Evolutionary conservation across 352 stramenopile genomes (phyloP).

Genomic region (Globisporangium carolinianum): DNA sequence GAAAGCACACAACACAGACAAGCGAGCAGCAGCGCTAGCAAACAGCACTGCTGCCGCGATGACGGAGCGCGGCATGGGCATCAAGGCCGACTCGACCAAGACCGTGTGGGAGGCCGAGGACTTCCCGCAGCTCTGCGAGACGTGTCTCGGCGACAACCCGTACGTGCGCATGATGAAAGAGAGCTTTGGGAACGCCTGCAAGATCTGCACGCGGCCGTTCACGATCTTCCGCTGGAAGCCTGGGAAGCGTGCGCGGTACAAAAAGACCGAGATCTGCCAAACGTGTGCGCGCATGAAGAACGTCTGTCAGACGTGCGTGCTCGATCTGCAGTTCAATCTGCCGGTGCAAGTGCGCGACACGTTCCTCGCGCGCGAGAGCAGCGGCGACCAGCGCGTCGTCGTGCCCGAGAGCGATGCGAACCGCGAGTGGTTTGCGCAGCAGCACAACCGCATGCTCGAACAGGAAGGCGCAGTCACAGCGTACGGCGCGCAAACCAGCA

Average conservation of each 20-base stretch:
- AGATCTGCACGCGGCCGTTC: constrained; percentile 97
- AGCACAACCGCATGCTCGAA: constrained; percentile 88
- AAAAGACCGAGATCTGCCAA: constrained; percentile 98
- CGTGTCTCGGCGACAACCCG: constrained; percentile 97
- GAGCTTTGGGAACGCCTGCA: constrained; percentile 93
- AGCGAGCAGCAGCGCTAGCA: not conserved
- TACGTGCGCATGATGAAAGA: constrained; percentile 99
- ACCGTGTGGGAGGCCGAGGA: constrained; percentile 90
- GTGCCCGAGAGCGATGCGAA: constrained; percentile 93
- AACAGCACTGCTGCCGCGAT: constrained; percentile 19
- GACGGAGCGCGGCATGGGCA: constrained; percentile 79
- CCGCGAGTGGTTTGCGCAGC: constrained; percentile 91
- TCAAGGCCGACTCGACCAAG: constrained; percentile 86
- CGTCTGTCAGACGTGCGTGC: constrained; percentile 98
- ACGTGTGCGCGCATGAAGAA: constrained; percentile 99
- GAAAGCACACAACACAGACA: not conserved
- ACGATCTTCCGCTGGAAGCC: constrained; percentile 98
- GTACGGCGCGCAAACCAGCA: constrained; percentile 75
- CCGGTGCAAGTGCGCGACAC: constrained; percentile 92
- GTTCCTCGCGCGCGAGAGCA: constrained; percentile 58
- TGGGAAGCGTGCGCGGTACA: constrained; percentile 95
- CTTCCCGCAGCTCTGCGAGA: constrained; percentile 98
- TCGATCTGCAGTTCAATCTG: constrained; percentile 97
- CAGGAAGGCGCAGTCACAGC: constrained; percentile 82
- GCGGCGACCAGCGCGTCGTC: constrained; percentile 41